Percentiles rank a stretch among this genome's conserved stretches.
phyloP scores from a whole-genome alignment of 2,329 filamentous ascomycete species.

The Pochonia chlamydosporia region DNA sequence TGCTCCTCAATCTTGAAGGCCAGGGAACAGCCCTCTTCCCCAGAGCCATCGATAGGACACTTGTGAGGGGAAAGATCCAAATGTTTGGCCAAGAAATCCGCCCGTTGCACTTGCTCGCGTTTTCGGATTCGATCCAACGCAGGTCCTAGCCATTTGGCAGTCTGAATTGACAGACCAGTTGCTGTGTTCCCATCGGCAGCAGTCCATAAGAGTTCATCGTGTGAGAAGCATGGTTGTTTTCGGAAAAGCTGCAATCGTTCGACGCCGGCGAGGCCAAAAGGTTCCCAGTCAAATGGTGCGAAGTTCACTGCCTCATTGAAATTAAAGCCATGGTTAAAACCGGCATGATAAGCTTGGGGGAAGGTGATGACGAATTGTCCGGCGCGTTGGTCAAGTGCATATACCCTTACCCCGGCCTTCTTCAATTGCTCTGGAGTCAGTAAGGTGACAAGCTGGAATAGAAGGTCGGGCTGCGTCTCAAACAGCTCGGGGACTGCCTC shows the following conservation, averaged over 20 bases:
- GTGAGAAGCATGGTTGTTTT: slow-evolving; percentile 92
- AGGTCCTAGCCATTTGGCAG: slow-evolving; percentile 89
- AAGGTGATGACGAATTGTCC: slow-evolving; percentile 97
- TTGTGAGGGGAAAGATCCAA: slow-evolving; percentile 46
- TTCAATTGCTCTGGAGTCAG: slow-evolving; percentile 88
- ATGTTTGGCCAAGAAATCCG: slow-evolving; percentile 63
- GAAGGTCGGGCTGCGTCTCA: slow-evolving; percentile 89
- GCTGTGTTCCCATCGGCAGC: slow-evolving; percentile 74
- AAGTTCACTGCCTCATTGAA: slow-evolving; percentile 99
- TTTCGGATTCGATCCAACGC: slow-evolving; percentile 74
- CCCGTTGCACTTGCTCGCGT: slow-evolving; percentile 64
- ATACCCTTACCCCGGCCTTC: slow-evolving; percentile 89
- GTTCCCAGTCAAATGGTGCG: slow-evolving; percentile 91
- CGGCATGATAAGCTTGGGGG: slow-evolving; percentile 93
- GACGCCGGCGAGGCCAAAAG: slow-evolving; percentile 80
- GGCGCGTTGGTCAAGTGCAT: slow-evolving; percentile 90
- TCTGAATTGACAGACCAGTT: slow-evolving; percentile 65
- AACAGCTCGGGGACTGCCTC: slow-evolving; percentile 95
- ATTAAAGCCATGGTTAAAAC: slow-evolving; percentile 98
- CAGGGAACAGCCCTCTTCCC: slow-evolving; percentile 51
- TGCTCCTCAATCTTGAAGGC: slow-evolving; percentile 61
- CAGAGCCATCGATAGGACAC: slow-evolving; percentile 39
- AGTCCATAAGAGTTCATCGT: slow-evolving; percentile 89
- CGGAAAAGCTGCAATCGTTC: slow-evolving; percentile 81
- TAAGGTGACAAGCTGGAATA: slow-evolving; percentile 96